Evolutionary conservation across 2,329 filamentous ascomycete genomes (phyloP).

Genomic region (Leptographium galeiforme): DNA sequence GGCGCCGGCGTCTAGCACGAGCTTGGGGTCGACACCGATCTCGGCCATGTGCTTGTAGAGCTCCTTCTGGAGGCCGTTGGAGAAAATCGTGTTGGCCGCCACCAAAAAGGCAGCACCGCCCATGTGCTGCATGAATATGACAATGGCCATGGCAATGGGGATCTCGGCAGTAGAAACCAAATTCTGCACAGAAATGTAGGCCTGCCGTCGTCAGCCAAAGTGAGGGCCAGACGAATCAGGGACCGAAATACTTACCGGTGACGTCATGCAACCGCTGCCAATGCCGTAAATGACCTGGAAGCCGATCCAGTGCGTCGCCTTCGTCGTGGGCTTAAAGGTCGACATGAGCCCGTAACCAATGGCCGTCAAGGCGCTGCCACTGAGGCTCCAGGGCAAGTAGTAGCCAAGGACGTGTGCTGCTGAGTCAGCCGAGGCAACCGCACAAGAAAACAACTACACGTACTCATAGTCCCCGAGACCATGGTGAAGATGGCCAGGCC

Average conservation of each 20-base stretch:
- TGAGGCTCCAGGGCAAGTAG: slow-evolving; percentile 10
- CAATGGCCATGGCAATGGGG: slow-evolving; percentile 10
- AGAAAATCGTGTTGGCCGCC: slow-evolving; percentile 12
- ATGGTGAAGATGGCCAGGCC: slow-evolving; percentile 11
- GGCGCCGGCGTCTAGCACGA: slow-evolving; percentile 19
- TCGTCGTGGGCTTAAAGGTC: slow-evolving; percentile 3
- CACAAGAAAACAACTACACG: neutral
- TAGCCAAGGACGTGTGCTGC: slow-evolving; percentile 8
- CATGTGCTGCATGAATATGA: slow-evolving; percentile 14
- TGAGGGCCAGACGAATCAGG: neutral
- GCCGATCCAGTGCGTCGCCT: slow-evolving; percentile 9
- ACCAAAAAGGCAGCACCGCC: slow-evolving; percentile 10
- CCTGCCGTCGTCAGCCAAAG: neutral
- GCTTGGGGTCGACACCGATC: slow-evolving; percentile 13
- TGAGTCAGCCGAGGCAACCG: neutral
- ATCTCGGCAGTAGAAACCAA: slow-evolving; percentile 1
- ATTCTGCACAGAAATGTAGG: slow-evolving; percentile 6
- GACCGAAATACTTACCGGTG: neutral
- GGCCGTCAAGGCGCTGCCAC: slow-evolving; percentile 6
- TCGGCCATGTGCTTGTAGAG: slow-evolving; percentile 13
- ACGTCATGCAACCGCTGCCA: slow-evolving; percentile 6
- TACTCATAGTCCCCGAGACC: slow-evolving; percentile 16
- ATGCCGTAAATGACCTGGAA: slow-evolving; percentile 11
- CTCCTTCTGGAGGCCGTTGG: slow-evolving; percentile 11
- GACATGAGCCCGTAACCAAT: slow-evolving; percentile 10